Percentiles rank a stretch among this genome's conserved stretches.
phyloP scores from a whole-genome alignment of 352 stramenopile genomes.

The Globisporangium spiculum region DNA sequence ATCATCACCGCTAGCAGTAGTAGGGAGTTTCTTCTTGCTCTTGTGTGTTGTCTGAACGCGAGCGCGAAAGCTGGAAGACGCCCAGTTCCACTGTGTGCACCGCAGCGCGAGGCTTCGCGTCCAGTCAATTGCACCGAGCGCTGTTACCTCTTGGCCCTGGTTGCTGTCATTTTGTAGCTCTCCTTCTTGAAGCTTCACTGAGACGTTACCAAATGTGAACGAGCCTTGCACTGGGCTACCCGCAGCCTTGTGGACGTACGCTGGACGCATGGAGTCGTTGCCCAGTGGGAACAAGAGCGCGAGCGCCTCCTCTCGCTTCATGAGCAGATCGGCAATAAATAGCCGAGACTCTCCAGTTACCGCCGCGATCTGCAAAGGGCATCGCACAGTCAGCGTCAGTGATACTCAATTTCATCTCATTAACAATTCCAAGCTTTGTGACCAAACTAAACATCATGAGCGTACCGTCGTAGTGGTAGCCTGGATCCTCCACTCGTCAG shows the following conservation, averaged over 20 bases:
- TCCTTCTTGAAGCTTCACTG: slow-evolving; percentile 7
- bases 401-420: background rate
- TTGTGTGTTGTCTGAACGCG: slow-evolving; percentile 19
- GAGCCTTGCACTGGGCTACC: slow-evolving; percentile 27
- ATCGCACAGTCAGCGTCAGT: background rate
- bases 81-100: slow-evolving; percentile 42
- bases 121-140: slow-evolving; percentile 39
- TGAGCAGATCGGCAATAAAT: slow-evolving; percentile 22
- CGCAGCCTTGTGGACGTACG: slow-evolving; percentile 44
- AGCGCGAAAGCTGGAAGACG: slow-evolving; percentile 31
- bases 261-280: slow-evolving; percentile 37
- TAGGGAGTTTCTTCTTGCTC: background rate
- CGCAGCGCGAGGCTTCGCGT: slow-evolving; percentile 38
- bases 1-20: background rate
- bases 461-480: slow-evolving; percentile 24
- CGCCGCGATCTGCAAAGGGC: slow-evolving; percentile 14
- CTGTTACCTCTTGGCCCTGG: background rate
- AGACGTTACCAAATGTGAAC: slow-evolving; percentile 24
- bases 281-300: slow-evolving; percentile 36
- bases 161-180: background rate
- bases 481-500: slow-evolving; percentile 22
- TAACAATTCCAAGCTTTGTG: background rate
- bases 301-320: slow-evolving; percentile 34
- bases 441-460: background rate
- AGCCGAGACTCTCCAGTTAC: slow-evolving; percentile 3